These are phyloP conservation scores for Fusarium compactum DNA, from an alignment of 2,329 filamentous ascomycete genomes.

Conservation along the genomic window DNA sequence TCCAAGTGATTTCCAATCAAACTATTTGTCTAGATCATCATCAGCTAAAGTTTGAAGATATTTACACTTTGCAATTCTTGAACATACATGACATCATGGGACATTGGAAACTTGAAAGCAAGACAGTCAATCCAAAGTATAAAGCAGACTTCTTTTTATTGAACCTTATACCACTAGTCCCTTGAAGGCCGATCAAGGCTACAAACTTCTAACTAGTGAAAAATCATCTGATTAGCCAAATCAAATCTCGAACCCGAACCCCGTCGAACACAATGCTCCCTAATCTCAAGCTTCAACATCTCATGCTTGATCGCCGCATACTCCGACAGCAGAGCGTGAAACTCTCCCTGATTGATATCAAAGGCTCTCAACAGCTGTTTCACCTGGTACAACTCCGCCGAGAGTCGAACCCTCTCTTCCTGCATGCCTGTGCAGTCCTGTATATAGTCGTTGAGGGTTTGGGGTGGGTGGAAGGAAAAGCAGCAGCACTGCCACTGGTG, in stretches of 20 bases:
- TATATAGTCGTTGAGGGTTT: background rate
- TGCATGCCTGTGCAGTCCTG: background rate
- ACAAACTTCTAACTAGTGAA: background rate
- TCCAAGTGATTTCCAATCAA: accelerated
- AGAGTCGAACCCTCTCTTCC: background rate
- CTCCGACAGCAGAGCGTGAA: background rate
- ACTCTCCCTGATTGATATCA: background rate
- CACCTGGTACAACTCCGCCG: background rate
- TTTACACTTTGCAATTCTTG: too few relatives aligned
- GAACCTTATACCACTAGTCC: accelerated
- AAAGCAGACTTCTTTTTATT: background rate
- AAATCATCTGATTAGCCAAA: background rate
- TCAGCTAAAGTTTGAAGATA: too few relatives aligned
- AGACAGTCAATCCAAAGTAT: too few relatives aligned
- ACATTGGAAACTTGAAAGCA: too few relatives aligned
- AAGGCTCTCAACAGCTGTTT: background rate
- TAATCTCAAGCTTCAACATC: background rate
- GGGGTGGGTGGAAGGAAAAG: background rate
- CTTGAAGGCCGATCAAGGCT: background rate
- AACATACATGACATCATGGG: too few relatives aligned
- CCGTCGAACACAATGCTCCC: background rate
- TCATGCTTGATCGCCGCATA: background rate
- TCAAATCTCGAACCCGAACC: background rate
- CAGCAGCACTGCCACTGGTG: background rate
- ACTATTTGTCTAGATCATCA: too few relatives aligned